Evolutionary conservation across 1,284 basidiomycete genomes (phyloP).

Genomic region (Sanguinoderma infundibulare): DNA sequence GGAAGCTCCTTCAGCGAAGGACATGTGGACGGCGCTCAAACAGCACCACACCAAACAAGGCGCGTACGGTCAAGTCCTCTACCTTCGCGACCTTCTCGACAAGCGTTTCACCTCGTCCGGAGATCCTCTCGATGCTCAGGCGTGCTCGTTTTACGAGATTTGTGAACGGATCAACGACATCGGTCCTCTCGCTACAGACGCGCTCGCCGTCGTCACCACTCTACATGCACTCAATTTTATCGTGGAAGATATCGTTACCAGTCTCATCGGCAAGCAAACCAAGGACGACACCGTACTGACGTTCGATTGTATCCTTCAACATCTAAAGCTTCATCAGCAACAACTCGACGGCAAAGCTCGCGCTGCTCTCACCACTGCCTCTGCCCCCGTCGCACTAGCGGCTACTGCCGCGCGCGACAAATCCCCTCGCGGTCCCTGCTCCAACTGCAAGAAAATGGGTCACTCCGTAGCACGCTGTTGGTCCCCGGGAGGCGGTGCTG

Average conservation of each 20-base stretch:
- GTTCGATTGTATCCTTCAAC: neutral
- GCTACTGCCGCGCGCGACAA: neutral
- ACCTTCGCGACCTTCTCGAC: slow-evolving; percentile 16
- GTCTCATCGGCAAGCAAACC: slow-evolving; percentile 7
- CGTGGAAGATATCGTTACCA: slow-evolving; percentile 6
- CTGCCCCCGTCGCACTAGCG: neutral
- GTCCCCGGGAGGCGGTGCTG: neutral
- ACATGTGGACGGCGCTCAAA: neutral
- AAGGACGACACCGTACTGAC: neutral
- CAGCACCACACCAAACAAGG: slow-evolving; percentile 15
- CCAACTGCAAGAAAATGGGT: neutral
- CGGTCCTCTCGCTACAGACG: slow-evolving; percentile 9
- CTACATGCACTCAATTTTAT: slow-evolving; percentile 12
- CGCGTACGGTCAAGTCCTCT: slow-evolving; percentile 16
- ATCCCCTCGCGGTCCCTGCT: too few species aligned
- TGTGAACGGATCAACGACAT: slow-evolving; percentile 19
- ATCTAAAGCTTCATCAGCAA: slow-evolving; percentile 12
- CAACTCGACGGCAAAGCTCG: slow-evolving; percentile 6
- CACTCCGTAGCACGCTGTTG: neutral
- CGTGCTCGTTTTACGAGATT: neutral
- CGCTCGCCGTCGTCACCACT: slow-evolving; percentile 9
- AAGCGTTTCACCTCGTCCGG: neutral
- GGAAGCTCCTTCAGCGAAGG: neutral
- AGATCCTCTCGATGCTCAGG: neutral
- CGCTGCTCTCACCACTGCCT: neutral